Evolutionary conservation across 495 filamentous ascomycete genomes (phyloP), one percentile per base, ranked within the genome.

Genomic region (Usnea hakonensis): DNA sequence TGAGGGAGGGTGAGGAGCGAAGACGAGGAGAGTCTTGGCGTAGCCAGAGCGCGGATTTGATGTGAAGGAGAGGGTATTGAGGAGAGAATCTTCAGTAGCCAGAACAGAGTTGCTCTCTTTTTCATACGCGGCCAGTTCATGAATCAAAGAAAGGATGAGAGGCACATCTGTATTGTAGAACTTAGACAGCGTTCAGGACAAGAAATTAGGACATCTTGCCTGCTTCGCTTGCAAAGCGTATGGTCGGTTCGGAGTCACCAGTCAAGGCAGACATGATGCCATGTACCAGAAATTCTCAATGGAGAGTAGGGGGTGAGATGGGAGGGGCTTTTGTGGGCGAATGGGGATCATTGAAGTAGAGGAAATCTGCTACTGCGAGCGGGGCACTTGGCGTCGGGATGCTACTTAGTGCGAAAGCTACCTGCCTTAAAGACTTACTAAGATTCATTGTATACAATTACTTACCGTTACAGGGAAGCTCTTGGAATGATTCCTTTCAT

Each of bases 51-150:
- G 40, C 48, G 75, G 65, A 50, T 72, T 68, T 57, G 71, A 69
- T 57, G 83, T 83, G 73, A 94, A 91, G 46, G 90, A 89, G 72
- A 98, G 87, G 44, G 90, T 97, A 21, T 76, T 73, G 17, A 81
- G 76, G 46, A 98, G 89, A 33, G 83, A 82, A 23, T 79, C 77
- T 44, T 87, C 81, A 63, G 90, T 97, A 10, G 94, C 92, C 66
- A 88, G 79, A 63, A 96, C 91, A 61, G 83, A 77, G 69, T 87
- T 76, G 21, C 86, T 78, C 65, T 76, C 76, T 41, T 77, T 87
- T 74, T 97, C 91, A 76, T 96, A 96, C 68, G 85, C 81, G 64
- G 94, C 93, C 7, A 97, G 85, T 68, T 94, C 92, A 60, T 84
- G 83, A 75, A 98, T 95, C 67, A 96, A 76, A 63, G 84, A 72